Evolutionary conservation across 306 rosid genomes (phyloP), one percentile per base, ranked within the genome.

Genomic region (Citrullus amarus): DNA sequence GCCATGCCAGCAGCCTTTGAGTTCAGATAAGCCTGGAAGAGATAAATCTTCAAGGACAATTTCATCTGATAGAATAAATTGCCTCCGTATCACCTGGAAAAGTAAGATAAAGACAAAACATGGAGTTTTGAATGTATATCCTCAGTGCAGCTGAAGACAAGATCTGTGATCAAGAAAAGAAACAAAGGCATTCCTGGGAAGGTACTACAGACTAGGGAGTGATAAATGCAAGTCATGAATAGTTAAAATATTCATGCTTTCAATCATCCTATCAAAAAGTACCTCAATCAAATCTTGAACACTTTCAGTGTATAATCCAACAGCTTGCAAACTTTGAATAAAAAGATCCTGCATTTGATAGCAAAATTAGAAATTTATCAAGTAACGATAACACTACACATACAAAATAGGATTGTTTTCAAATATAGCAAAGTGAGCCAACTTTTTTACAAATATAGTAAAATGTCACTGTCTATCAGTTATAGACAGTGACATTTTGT

Each of bases 11-110:
- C 81, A 83, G 78, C 98, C 97, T 88, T 84, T 88, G 78, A 92
- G 88, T 80, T 95, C 98, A 81, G 90, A 90, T 81, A 95, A 87
- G 82, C 89, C 93, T 4, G 96, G 98, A 78, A 92, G 96, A 79
- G 87, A 86, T 74, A 85, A 69, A 75, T 91, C 96, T 85, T 92
- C 97, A 72, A 88, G 90, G 80, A 85, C 82, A 75, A 80, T 87
- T 85, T 91, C 93, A 81, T 84, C 69, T 66, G 84, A 82, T 48
- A 89, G 84, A 85, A 86, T 84, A 78, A 62, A 88, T 66, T 86
- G 87, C 63, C 86, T 87, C 84, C 81, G 85, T 76, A 85, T 83
- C 80, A 90, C 89, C 98, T 92, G 96, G 78, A 81, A 87, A 79
- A 77, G 67, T n/a, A 59, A 44, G 41, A 50, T 77, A 28, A 4